These are phyloP conservation scores for Sugiyamaella japonica DNA, from an alignment of 1,139 yeast genomes.

Conservation along the genomic window DNA sequence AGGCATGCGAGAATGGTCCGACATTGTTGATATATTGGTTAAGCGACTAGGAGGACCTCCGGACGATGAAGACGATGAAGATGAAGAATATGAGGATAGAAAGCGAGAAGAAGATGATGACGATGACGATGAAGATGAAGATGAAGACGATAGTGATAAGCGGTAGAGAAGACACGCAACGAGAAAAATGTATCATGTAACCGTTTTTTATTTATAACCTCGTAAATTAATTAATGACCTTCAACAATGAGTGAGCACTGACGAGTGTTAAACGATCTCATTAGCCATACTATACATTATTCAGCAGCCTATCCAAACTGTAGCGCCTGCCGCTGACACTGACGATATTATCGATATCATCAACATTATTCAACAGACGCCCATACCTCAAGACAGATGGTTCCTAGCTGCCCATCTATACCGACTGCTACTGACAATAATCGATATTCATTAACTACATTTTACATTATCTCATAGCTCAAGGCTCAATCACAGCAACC, in stretches of 20 bases:
- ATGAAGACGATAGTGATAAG: not conserved
- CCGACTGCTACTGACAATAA: not conserved
- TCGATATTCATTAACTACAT: slow-evolving; percentile 3
- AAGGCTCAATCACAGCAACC: slow-evolving; percentile 66
- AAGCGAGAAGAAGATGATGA: slow-evolving; percentile 22
- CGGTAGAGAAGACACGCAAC: slow-evolving; percentile 11
- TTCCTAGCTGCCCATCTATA: too few relatives aligned
- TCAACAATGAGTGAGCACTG: too few relatives aligned
- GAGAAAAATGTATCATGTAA: not conserved
- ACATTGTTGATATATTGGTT: slow-evolving; percentile 77
- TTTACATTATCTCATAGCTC: slow-evolving; percentile 2
- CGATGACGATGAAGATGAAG: slow-evolving; percentile 24
- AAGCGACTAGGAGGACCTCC: slow-evolving; percentile 44
- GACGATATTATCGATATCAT: too few relatives aligned
- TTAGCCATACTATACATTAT: too few relatives aligned
- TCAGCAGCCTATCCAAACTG: too few relatives aligned
- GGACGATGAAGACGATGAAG: slow-evolving; percentile 41
- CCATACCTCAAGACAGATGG: too few relatives aligned
- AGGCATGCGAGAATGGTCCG: slow-evolving; percentile 98
- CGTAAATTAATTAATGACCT: not conserved
- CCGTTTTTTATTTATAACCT: slow-evolving; percentile 4
- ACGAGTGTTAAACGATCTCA: too few relatives aligned
- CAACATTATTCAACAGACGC: too few relatives aligned
- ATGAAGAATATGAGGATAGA: slow-evolving; percentile 41
- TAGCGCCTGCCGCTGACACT: too few relatives aligned